Base-by-base conservation (phyloP, 345 rosid species). In the Cardamine occulta region DNA sequence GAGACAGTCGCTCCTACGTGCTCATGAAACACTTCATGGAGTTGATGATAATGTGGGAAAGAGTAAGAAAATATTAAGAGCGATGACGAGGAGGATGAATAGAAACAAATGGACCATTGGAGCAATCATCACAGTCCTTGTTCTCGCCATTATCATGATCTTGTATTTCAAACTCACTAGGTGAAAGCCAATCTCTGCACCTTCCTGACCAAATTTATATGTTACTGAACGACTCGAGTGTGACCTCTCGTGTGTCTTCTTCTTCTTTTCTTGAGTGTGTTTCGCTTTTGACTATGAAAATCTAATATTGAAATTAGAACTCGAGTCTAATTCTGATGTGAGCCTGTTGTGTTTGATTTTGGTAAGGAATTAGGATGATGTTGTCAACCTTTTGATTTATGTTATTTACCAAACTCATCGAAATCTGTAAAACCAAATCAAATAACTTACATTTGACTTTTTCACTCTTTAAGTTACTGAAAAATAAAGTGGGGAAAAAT, bases 71-170 rank as follows among this genome's bases (percentile, higher is more conserved):
- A 82, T 88, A 70, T 69, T 91, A 88, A 85, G 86, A 19, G 55
- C 67, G 31, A 90, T 91, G 78, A 64, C 96, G 1, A 88, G 88
- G 82, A 88, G 97, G 68, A 88, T 91, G 92, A 83, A 68, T 81
- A 80, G 83, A 74, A 94, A 91, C 93, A 94, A 90, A 78, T 94
- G 93, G 90, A 90, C 83, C 11, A 76, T 90, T 2, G 87, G 92
- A 11, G 65, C 68, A 21, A 71, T 91, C 24, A 31, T 88, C 3
- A 83, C 83, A 1, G 88, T 84, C 56, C 95, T 94, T 64, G 65
- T 85, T 13, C 29, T 87, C 17, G 89, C 86, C 11, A 83, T 91
- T 70, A 40, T 70, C 63, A 28, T 88, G 74, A 73, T 91, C 73
- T 72, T 91, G 80, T 87, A 87, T 86, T 90, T 91, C 83, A 91